Evolutionary conservation across 441 rosid genomes (phyloP), one percentile per base, ranked within the genome.

Genomic region (Metrosideros polymorpha): DNA sequence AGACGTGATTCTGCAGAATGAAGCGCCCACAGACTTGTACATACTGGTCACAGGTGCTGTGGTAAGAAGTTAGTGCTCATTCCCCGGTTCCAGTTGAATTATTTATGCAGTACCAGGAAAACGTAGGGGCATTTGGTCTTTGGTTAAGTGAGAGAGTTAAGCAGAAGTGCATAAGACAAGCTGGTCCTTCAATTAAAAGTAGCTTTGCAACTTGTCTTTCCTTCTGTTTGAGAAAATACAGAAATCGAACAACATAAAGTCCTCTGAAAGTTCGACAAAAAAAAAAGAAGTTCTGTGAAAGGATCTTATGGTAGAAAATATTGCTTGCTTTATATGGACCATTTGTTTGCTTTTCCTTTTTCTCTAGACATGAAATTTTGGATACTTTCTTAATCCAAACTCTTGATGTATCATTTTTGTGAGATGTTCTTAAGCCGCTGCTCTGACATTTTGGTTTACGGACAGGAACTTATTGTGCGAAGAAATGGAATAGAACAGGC

Each of bases 1-100:
- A 93, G 98, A 97, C 85, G 96, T 97, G 83, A 96, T 97, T 88
- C 91, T 96, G 89, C 98, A 97, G 91, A 96, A 97, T 82, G 99
- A 97, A 93, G 96, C 96, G 30, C 99, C 98, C 29, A 94, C 98
- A 79, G 98, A 96, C 84, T 87, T 97, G 90, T 97, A 97, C 87
- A 91, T 97, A 75, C 88, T 97, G 88, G 97, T 94, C 82, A 93
- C 95, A 55, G 99, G 99, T 84, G 90, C 96, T 87, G 94, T 92
- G 92, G 99, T 97, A 93, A 88, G 91, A 76, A 66, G 27, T 45
- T 42, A 47, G 10, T 27, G 25, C 84, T 57, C 82, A 43, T 35
- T 43, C 53, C 27, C 52, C 5, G 4, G n/a, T 51, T 25, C 42
- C 47, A 43, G 39, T 25, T 22, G n/a, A 19, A 56, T 83, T 82